Percentiles rank a stretch among this genome's conserved stretches.
Conservation (phyloP, 768 basidiomycete species). For the Lentinula sp. region DNA sequence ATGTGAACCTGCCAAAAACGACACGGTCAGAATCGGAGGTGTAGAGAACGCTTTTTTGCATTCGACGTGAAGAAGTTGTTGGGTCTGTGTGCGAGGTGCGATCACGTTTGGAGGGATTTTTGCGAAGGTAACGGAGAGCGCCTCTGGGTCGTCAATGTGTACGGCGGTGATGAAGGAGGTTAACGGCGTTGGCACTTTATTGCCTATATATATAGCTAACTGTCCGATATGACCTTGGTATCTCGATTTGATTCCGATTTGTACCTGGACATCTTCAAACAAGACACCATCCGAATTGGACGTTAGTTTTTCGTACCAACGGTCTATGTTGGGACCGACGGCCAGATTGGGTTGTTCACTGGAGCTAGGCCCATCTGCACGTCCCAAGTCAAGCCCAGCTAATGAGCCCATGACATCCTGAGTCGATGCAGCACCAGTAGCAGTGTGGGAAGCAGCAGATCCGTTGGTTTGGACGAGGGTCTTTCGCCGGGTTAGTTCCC, state of each 20-base stretch:
- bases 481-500: conserved; percentile 55
- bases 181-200: conserved; percentile 87
- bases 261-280: conserved; percentile 93
- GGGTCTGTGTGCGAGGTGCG: conserved; percentile 78
- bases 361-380: conserved; percentile 20
- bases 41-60: conserved; percentile 82
- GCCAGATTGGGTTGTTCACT: conserved; percentile 49
- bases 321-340: conserved; percentile 68
- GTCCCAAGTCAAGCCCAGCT: conserved; percentile 67
- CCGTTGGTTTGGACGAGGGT: conserved; percentile 31
- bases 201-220: conserved; percentile 91
- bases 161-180: conserved; percentile 86
- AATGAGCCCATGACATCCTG: conserved; percentile 68
- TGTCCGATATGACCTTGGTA: conserved; percentile 95
- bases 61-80: conserved; percentile 91
- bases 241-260: conserved; percentile 93
- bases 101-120: conserved; percentile 87
- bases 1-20: conserved; percentile 89
- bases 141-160: conserved; percentile 64
- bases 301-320: conserved; percentile 83
- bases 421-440: conserved; percentile 20
- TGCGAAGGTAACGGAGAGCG: conserved; percentile 77
- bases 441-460: conserved; percentile 26
- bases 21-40: conserved; percentile 77
- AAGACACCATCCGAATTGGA: conserved; percentile 82